Percentiles rank a stretch among this genome's conserved stretches.
Conservation (phyloP, 148 eudicot species). For the Suaeda aralocaspica region DNA sequence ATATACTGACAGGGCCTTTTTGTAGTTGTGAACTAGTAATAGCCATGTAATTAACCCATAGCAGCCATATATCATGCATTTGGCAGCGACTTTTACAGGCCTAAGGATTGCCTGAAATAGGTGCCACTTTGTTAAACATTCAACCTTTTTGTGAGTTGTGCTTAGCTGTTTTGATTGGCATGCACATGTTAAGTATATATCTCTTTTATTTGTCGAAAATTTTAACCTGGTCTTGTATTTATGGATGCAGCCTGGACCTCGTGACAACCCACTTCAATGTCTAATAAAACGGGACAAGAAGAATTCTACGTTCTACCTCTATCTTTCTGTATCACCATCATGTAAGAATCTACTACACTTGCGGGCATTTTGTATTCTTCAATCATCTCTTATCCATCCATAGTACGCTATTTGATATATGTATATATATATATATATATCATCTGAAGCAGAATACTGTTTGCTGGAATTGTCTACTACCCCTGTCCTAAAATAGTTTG, state of each 20-base stretch:
- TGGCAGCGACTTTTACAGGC: background rate
- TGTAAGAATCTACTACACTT: slow-evolving; percentile 42
- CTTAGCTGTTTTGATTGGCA: background rate
- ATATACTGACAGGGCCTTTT: background rate
- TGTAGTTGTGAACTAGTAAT: background rate
- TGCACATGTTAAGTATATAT: background rate
- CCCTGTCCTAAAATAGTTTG: too few relatives aligned
- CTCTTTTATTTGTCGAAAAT: background rate
- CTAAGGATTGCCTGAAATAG: background rate
- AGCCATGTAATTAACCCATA: background rate
- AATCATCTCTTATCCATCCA: background rate
- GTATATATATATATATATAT: too few relatives aligned
- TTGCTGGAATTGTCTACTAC: too few relatives aligned
- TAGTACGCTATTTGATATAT: too few relatives aligned
- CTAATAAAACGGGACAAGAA: slow-evolving; percentile 85
- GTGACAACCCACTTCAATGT: slow-evolving; percentile 77
- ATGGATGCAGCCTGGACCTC: slow-evolving; percentile 81
- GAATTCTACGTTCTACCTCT: slow-evolving; percentile 69
- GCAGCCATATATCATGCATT: background rate
- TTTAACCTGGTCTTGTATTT: background rate
- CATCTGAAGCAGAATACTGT: too few relatives aligned
- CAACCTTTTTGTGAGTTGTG: background rate
- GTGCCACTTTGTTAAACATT: background rate
- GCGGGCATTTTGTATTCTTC: background rate
- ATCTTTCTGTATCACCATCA: slow-evolving; percentile 66